phyloP scores from a whole-genome alignment of 2,329 filamentous ascomycete genomes.

The Acrodontium crateriforme region DNA sequence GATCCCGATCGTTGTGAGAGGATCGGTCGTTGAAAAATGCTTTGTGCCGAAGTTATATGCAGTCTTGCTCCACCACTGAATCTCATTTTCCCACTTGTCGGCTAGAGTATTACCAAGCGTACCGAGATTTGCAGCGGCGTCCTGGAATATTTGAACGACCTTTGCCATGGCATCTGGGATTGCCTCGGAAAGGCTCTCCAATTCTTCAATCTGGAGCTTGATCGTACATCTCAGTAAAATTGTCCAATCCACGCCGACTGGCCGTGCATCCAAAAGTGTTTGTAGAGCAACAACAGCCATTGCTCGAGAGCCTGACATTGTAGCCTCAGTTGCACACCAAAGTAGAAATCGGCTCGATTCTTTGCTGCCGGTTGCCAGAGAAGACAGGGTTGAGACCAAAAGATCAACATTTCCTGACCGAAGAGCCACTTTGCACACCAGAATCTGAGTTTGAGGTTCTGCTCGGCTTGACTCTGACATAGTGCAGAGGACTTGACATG shows the following conservation, averaged over 20 bases:
- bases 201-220: conserved; percentile 31
- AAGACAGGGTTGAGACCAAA: conserved; percentile 48
- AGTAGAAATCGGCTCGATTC: conserved; percentile 54
- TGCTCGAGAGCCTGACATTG: conserved; percentile 46
- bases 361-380: conserved; percentile 40
- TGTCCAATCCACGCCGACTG: conserved; percentile 43
- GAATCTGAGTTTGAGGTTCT: conserved; percentile 14
- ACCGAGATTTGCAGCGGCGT: conserved; percentile 32
- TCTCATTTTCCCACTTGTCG: conserved; percentile 41
- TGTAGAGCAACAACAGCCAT: conserved; percentile 48
- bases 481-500: conserved; percentile 40
- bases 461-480: conserved; percentile 35
- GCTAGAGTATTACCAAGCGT: conserved; percentile 23
- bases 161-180: conserved; percentile 26
- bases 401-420: conserved; percentile 24
- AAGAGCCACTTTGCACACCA: conserved; percentile 18
- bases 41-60: conserved; percentile 65
- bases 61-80: conserved; percentile 75
- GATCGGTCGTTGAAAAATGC: conserved; percentile 43
- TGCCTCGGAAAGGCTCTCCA: conserved; percentile 21
- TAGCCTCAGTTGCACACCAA: conserved; percentile 66
- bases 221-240: conserved; percentile 48
- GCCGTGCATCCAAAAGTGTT: conserved; percentile 42
- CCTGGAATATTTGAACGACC: conserved; percentile 43
- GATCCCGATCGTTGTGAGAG: conserved; percentile 42